Evolutionary conservation across 495 filamentous ascomycete genomes (phyloP), one percentile per base, ranked within the genome.

Genomic region (Melanomma pulvis-pyrius): DNA sequence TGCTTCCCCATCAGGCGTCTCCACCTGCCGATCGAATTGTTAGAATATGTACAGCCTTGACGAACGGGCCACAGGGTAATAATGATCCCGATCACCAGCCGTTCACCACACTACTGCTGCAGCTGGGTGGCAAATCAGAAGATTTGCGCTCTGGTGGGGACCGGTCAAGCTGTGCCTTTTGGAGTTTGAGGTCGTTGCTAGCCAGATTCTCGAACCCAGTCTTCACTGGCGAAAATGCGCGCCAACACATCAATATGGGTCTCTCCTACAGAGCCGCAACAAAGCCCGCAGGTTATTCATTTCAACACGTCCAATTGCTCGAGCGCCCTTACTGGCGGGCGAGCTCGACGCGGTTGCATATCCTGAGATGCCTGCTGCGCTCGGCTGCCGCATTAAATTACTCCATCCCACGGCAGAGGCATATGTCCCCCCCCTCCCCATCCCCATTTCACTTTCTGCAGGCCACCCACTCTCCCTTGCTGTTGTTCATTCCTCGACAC

Each of bases 211-310:
- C 64, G 73, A 67, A 67, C 68, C 68, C 48, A 32, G 39, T 47
- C 52, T 65, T 63, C 61, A 74, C 88, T 94, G 91, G 92, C 82
- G 84, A 86, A 80, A 83, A 90, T 82, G 81, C 78, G 88, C 88
- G 92, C 92, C 92, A 97, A 82, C 92, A 86, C 92, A 97, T 92
- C 92, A 90, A 81, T 73, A 71, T 73, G 70, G 74, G 73, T 68
- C 73, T 71, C 66, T 71, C 63, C 48, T 64, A 68, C 69, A 71
- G 74, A 74, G 71, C 74, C 72, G 74, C 74, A 74, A 70, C 72
- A 71, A 65, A 44, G 72, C 74, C 61, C 63, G 74, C 74, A 75
- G 66, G 50, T 59, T 68, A 61, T 66, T 65, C 68, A 70, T 73
- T 62, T 69, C 52, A 13, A 61, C 39, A 71, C 51, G 69, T 67